These are phyloP conservation scores for Botrytis squamosa DNA, from an alignment of 2,329 filamentous ascomycete genomes.

Conservation along the genomic window DNA sequence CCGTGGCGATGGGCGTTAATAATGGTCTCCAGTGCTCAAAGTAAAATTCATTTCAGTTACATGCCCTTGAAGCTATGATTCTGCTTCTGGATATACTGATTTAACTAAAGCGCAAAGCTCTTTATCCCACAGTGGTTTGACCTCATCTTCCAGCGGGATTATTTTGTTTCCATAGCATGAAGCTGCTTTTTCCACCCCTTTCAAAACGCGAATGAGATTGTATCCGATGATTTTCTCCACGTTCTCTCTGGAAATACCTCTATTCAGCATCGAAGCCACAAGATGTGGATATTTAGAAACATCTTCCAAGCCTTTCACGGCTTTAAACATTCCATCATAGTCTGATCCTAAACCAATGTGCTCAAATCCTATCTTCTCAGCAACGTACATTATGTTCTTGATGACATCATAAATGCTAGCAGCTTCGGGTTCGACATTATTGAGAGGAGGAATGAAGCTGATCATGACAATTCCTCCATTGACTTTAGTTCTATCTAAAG, in stretches of 20 bases:
- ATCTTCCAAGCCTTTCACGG: conserved; percentile 50
- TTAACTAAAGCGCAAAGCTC: too few relatives aligned
- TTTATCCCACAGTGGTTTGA: too few relatives aligned
- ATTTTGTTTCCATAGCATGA: too few relatives aligned
- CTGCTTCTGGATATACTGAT: too few relatives aligned
- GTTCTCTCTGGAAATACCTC: neutral
- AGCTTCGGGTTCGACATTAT: neutral
- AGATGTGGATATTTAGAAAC: neutral
- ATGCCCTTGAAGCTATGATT: too few relatives aligned
- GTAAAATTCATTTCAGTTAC: too few relatives aligned
- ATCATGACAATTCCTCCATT: conserved; percentile 59
- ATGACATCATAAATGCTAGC: conserved; percentile 43
- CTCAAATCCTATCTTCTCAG: conserved; percentile 60
- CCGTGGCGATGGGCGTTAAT: too few relatives aligned
- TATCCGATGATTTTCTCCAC: too few relatives aligned
- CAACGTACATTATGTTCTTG: conserved; percentile 62
- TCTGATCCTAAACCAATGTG: conserved; percentile 63
- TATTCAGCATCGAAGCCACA: neutral
- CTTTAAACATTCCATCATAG: conserved; percentile 56
- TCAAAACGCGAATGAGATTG: too few relatives aligned
- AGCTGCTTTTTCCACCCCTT: too few relatives aligned
- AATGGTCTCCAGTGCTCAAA: too few relatives aligned
- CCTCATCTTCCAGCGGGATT: too few relatives aligned
- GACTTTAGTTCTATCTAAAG: conserved; percentile 50
- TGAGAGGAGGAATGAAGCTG: conserved; percentile 21